A percentile compares a stretch with the other conserved stretches of the same genome.
Evolutionary conservation across 345 rosid genomes (phyloP).

Genomic region (Excoecaria cochinchinensis): DNA sequence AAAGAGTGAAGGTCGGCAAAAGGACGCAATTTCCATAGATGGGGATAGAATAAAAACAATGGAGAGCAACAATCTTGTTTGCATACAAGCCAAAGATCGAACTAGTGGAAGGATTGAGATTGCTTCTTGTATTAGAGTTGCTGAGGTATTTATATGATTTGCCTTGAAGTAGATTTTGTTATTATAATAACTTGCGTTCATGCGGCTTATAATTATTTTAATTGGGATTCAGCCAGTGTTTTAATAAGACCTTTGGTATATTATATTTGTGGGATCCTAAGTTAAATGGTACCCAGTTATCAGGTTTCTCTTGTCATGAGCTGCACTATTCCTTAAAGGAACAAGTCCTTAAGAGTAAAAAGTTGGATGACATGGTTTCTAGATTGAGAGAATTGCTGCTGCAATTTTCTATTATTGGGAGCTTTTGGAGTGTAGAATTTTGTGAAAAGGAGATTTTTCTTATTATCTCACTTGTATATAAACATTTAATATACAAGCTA

Average conservation of each 20-base stretch:
- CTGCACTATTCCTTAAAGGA: background rate
- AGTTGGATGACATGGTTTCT: constrained; percentile 3
- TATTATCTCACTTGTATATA: no score
- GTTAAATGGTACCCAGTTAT: background rate
- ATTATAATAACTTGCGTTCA: background rate
- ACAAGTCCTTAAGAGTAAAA: background rate
- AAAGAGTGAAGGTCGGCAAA: constrained; percentile 42
- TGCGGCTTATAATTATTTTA: background rate
- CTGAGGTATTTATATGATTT: constrained; percentile 59
- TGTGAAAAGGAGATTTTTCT: no score
- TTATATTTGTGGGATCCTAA: background rate
- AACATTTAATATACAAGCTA: no score
- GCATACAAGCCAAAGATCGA: constrained; percentile 88
- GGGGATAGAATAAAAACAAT: constrained; percentile 72
- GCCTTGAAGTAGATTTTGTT: background rate
- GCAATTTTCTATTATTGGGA: background rate
- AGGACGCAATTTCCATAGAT: constrained; percentile 51
- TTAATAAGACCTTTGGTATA: background rate
- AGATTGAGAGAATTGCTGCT: background rate
- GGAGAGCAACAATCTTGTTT: constrained; percentile 64
- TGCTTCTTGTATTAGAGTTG: constrained; percentile 86
- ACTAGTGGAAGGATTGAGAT: constrained; percentile 73
- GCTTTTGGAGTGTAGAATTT: background rate
- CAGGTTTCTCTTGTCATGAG: background rate
- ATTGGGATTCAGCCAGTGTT: background rate